Evolutionary conservation across 129 eudicot genomes (phyloP).

Genomic region (Heracleum sosnowskyi): DNA sequence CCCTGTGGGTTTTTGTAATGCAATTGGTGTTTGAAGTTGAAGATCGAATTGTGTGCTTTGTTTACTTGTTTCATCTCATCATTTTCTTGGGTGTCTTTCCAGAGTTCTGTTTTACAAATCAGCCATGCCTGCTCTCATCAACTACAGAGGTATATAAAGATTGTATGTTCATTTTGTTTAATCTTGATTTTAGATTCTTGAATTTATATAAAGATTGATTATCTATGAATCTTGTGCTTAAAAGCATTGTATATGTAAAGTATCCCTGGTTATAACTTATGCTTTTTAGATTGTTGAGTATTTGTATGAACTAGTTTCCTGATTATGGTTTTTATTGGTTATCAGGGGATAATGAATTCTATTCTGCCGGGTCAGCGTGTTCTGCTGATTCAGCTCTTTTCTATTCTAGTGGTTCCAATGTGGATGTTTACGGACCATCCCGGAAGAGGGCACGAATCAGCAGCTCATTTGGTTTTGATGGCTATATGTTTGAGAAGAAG

Average conservation of each 20-base stretch:
- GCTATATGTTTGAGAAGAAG: slow-evolving; percentile 27
- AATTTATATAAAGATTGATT: neutral
- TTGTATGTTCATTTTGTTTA: neutral
- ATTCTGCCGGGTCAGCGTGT: slow-evolving; percentile 40
- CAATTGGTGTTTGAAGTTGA: slow-evolving; percentile 31
- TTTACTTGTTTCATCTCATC: slow-evolving; percentile 26
- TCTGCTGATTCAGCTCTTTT: slow-evolving; percentile 51
- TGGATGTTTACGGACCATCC: slow-evolving; percentile 53
- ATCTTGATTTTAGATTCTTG: neutral
- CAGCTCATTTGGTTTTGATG: slow-evolving; percentile 35
- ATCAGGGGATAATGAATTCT: slow-evolving; percentile 73
- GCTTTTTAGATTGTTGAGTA: neutral
- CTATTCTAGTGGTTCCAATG: slow-evolving; percentile 37
- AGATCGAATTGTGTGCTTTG: slow-evolving; percentile 22
- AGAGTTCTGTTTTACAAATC: slow-evolving; percentile 28
- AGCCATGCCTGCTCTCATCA: slow-evolving; percentile 80
- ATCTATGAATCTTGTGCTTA: neutral
- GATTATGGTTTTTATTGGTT: slow-evolving; percentile 17
- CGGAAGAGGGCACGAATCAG: slow-evolving; percentile 60
- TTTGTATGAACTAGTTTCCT: slow-evolving; percentile 6
- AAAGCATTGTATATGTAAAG: neutral
- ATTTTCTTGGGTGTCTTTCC: slow-evolving; percentile 21
- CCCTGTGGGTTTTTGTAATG: slow-evolving; percentile 51
- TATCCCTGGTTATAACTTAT: too few relatives aligned
- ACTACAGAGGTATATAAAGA: slow-evolving; percentile 64